Base-by-base conservation (phyloP, 2,329 filamentous ascomycete genomes). In the Curvularia lunata region DNA sequence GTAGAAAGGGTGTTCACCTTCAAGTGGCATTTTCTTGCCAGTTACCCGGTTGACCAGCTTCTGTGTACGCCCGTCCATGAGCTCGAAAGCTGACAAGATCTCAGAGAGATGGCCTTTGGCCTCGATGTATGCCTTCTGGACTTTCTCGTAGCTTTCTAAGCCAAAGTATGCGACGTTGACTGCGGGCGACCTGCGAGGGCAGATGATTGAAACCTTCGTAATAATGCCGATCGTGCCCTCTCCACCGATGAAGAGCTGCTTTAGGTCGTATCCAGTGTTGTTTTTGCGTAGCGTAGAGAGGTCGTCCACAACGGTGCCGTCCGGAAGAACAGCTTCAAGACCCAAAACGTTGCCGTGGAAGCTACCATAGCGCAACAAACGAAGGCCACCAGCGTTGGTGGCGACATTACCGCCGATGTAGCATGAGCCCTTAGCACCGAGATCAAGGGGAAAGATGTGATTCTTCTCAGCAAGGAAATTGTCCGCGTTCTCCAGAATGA, bases 341-440 rank as follows among this genome's bases (percentile, higher is more conserved):
- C 95, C 95, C 16, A 99, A 84, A 1, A 98, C 92, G 55, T 85
- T 97, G 21, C 95, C 95, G 78, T 99, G 95, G 63, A 99, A 82
- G 76, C 91, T 97, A 50, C 95, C 95, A 76, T 99, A 99, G 42
- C 95, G 87, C 51, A 99, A 83, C 32, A 99, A 82, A 54, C 95
- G 87, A 61, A 99, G 82, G 9, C 95, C 95, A 59, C 95, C 95
- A 18, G 96, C 95, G 72, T 99, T 99, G 27, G 95, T 97, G 5
- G 95, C 89, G 8, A 99, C 89, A 75, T 98, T 99, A 49, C 95
- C 95, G 66, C 96, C 95, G 63, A 99, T 89, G 59, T 98, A 93
- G 78, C 95, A 98, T 6, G 92, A 97, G 2, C 95, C 95, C 81
- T 99, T 99, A 13, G 95, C 95, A 52, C 94, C 96, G n/a, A 99